phyloP scores from a whole-genome alignment of 2,329 filamentous ascomycete species.

The Arthrinium phaeospermum region DNA sequence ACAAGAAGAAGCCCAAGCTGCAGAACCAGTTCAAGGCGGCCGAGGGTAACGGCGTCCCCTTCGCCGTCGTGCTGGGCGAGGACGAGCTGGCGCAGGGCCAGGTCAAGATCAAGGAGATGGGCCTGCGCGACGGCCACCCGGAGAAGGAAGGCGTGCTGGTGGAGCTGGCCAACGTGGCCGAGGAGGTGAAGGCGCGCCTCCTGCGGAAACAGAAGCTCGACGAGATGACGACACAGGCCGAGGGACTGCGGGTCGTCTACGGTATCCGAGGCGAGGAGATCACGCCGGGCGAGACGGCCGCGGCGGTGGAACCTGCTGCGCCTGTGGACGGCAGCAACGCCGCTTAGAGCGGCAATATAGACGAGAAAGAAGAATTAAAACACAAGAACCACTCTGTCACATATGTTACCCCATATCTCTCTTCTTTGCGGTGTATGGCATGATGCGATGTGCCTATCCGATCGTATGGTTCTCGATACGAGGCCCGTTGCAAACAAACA shows the following conservation, averaged over 20 bases:
- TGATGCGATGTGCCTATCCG: background rate
- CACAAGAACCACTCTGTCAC: background rate
- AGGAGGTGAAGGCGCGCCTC: constrained; percentile 59
- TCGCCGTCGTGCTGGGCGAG: constrained; percentile 88
- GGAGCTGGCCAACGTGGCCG: constrained; percentile 64
- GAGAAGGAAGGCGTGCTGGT: constrained; percentile 89
- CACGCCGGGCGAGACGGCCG: constrained; percentile 24
- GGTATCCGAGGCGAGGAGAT: constrained; percentile 51
- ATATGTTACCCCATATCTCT: background rate
- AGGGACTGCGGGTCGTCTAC: constrained; percentile 52
- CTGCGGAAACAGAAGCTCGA: constrained; percentile 50
- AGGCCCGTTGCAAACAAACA: background rate
- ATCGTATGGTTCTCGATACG: background rate
- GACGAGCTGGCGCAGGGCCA: constrained; percentile 85
- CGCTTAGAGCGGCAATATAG: background rate
- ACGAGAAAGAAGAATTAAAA: background rate
- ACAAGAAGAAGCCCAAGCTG: constrained; percentile 90
- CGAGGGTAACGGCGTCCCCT: constrained; percentile 78
- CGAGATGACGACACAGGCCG: constrained; percentile 48
- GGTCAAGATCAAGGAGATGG: constrained; percentile 81
- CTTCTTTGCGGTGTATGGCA: background rate
- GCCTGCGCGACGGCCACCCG: constrained; percentile 78
- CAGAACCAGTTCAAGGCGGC: constrained; percentile 91
- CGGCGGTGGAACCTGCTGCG: constrained; percentile 19
- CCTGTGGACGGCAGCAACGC: background rate